These are phyloP conservation scores for Ilex aquifolium DNA, from an alignment of 257 asterid genomes.

Conservation along the genomic window DNA sequence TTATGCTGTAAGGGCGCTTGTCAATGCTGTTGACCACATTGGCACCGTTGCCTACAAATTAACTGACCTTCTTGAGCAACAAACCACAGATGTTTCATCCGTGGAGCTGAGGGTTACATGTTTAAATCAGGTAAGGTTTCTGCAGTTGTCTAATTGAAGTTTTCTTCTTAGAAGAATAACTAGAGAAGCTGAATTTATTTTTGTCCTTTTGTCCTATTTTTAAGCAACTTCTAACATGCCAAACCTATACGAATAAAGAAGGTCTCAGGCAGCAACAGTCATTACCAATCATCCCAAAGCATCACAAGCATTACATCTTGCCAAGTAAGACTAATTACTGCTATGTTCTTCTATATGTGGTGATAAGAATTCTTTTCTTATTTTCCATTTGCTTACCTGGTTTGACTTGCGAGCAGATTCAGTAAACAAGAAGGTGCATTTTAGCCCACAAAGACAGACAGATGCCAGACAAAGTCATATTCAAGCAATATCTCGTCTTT, in stretches of 20 bases:
- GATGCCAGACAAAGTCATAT: slow-evolving; percentile 47
- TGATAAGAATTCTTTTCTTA: slow-evolving; percentile 6
- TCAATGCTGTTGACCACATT: slow-evolving; percentile 90
- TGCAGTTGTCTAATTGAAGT: slow-evolving; percentile 6
- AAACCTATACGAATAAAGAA: slow-evolving; percentile 69
- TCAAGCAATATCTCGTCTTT: slow-evolving; percentile 51
- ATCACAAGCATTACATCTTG: slow-evolving; percentile 87
- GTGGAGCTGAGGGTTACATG: slow-evolving; percentile 61
- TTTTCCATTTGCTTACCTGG: slow-evolving; percentile 9
- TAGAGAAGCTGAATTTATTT: slow-evolving; percentile 14
- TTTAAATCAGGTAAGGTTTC: slow-evolving; percentile 55
- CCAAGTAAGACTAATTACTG: slow-evolving; percentile 55
- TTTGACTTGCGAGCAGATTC: slow-evolving; percentile 44
- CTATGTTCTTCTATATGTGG: background rate
- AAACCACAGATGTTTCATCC: slow-evolving; percentile 59
- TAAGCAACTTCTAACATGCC: slow-evolving; percentile 85
- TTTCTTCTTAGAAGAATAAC: slow-evolving; percentile 4
- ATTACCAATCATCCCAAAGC: slow-evolving; percentile 84
- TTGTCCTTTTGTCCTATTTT: background rate
- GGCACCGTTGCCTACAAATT: slow-evolving; percentile 92
- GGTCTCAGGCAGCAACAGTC: slow-evolving; percentile 93
- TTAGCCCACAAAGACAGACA: slow-evolving; percentile 55
- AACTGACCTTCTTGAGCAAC: slow-evolving; percentile 78
- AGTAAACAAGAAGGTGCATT: slow-evolving; percentile 81
- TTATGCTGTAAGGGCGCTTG: slow-evolving; percentile 86